Conservation (phyloP, 331 rosid species). For the Pyrus hybrid region DNA sequence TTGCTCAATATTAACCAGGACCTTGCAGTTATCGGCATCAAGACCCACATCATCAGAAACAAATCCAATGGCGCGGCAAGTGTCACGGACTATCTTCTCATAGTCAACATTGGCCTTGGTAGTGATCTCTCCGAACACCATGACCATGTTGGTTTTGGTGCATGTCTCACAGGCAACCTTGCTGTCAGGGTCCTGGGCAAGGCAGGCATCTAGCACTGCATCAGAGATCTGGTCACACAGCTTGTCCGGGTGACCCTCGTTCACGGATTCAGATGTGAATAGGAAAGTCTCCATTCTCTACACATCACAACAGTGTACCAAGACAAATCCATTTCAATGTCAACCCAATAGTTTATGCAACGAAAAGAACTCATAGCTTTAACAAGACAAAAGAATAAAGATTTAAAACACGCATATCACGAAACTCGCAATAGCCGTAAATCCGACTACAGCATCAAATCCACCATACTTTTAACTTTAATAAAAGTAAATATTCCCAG, state of each 20-base stretch:
- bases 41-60: conserved; percentile 88
- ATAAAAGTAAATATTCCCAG: background rate
- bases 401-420: background rate
- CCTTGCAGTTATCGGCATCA: conserved; percentile 97
- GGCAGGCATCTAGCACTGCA: conserved; percentile 96
- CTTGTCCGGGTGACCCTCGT: conserved; percentile 99
- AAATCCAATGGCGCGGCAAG: conserved; percentile 85
- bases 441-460: background rate
- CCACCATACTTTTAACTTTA: background rate
- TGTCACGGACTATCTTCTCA: conserved; percentile 83
- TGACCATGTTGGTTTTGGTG: conserved; percentile 94
- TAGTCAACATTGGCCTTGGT: conserved; percentile 86
- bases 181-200: conserved; percentile 87
- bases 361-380: background rate
- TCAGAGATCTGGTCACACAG: conserved; percentile 96
- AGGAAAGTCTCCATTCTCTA: conserved; percentile 79
- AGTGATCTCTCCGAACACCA: conserved; percentile 94
- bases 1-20: conserved; percentile 91
- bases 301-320: background rate
- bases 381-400: background rate
- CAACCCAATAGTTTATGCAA: background rate
- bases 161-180: conserved; percentile 98
- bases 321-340: background rate
- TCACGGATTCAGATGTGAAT: conserved; percentile 89
- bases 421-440: background rate